Conservation (phyloP, 1,284 basidiomycete genomes). For the Cutaneotrichosporon sp. region DNA sequence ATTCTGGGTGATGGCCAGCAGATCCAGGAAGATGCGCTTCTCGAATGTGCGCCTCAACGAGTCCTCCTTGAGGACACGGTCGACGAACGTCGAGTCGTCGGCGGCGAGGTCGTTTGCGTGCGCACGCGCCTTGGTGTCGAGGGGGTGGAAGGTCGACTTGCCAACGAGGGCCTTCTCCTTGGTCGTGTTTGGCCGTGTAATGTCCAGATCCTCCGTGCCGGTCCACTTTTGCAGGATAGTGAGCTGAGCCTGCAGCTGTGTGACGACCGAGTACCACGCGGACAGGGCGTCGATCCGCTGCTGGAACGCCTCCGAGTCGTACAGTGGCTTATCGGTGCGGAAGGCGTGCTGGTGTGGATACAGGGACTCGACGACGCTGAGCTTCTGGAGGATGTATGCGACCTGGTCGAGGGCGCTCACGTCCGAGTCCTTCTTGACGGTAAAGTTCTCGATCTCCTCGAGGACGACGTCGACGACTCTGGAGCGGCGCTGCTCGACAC, state of each 20-base stretch:
- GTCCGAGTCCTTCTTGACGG: slow-evolving; percentile 38
- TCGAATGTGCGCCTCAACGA: slow-evolving; percentile 92
- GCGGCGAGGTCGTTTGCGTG: slow-evolving; percentile 35
- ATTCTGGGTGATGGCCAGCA: slow-evolving; percentile 80
- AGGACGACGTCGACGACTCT: slow-evolving; percentile 79
- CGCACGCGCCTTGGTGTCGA: slow-evolving; percentile 41
- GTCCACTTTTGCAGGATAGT: slow-evolving; percentile 84
- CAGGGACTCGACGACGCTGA: slow-evolving; percentile 80
- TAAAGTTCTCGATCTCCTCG: slow-evolving; percentile 77
- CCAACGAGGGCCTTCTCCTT: slow-evolving; percentile 57
- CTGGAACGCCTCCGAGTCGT: slow-evolving; percentile 68
- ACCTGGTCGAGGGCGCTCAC: slow-evolving; percentile 70
- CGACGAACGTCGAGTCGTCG: slow-evolving; percentile 82
- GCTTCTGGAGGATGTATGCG: slow-evolving; percentile 69
- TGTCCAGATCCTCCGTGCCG: slow-evolving; percentile 84
- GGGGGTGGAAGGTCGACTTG: slow-evolving; percentile 43
- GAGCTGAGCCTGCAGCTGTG: slow-evolving; percentile 74
- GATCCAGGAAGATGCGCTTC: slow-evolving; percentile 84
- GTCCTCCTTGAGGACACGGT: slow-evolving; percentile 93
- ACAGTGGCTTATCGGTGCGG: slow-evolving; percentile 71
- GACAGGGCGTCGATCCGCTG: slow-evolving; percentile 79
- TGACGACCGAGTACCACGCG: slow-evolving; percentile 83
- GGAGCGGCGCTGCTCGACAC: slow-evolving; percentile 77
- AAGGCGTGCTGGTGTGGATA: slow-evolving; percentile 85
- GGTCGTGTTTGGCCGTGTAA: slow-evolving; percentile 70